phyloP scores from a whole-genome alignment of 257 asterid genomes.

The Anisodus acutangulus region DNA sequence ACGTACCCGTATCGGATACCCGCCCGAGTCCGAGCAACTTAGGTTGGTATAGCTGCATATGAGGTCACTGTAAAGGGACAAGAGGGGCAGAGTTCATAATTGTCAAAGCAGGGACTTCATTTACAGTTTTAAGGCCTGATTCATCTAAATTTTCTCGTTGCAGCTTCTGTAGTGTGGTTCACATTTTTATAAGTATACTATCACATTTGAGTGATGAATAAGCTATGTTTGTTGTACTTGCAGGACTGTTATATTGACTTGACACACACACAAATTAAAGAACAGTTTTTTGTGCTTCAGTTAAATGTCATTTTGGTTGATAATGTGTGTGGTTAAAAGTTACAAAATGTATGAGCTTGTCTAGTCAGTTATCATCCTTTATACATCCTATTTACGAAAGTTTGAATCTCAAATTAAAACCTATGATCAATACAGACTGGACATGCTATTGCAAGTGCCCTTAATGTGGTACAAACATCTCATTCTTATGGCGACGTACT shows the following conservation, averaged over 20 bases:
- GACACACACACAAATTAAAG: background rate
- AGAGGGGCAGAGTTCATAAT: background rate
- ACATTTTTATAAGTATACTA: background rate
- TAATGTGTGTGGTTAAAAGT: background rate
- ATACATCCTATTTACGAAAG: background rate
- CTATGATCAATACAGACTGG: slow-evolving; percentile 62
- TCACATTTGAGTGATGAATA: background rate
- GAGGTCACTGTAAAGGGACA: background rate
- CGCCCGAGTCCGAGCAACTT: too few relatives aligned
- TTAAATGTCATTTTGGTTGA: slow-evolving; percentile 11
- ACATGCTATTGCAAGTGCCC: slow-evolving; percentile 73
- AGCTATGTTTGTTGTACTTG: background rate
- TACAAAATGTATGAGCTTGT: background rate
- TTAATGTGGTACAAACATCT: slow-evolving; percentile 82
- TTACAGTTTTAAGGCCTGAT: background rate
- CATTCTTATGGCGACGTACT: slow-evolving; percentile 82
- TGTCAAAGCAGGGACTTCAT: background rate
- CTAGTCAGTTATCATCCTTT: background rate
- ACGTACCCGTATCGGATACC: too few relatives aligned
- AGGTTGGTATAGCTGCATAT: slow-evolving; percentile 20
- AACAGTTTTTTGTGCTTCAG: background rate
- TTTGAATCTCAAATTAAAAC: background rate
- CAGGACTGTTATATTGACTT: background rate
- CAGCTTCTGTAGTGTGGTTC: background rate
- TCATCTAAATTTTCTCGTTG: slow-evolving; percentile 13